Evolutionary conservation across 768 basidiomycete genomes (phyloP).

Genomic region (Tephrocybe sp.): DNA sequence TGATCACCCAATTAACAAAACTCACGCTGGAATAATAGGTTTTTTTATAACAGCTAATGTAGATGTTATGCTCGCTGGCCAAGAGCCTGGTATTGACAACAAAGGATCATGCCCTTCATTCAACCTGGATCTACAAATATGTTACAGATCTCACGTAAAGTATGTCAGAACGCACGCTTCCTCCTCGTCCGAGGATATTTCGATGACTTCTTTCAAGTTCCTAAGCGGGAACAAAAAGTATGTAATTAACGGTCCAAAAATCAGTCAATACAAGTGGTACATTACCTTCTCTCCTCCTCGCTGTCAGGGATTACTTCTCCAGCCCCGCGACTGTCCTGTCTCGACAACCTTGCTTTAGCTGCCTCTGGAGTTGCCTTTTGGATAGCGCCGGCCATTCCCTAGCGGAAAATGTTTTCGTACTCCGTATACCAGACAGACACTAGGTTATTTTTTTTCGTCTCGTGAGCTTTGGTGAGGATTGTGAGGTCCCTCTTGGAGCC

Average conservation of each 20-base stretch:
- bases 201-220: slow-evolving; percentile 39
- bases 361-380: neutral
- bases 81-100: slow-evolving; percentile 10
- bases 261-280: neutral
- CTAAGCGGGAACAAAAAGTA: no score
- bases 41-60: no score
- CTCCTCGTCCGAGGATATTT: slow-evolving; percentile 54
- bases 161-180: slow-evolving; percentile 28
- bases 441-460: no score
- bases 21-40: neutral
- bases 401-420: no score
- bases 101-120: slow-evolving; percentile 5
- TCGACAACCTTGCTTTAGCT: neutral
- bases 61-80: slow-evolving; percentile 3
- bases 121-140: neutral
- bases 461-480: no score
- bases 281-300: slow-evolving; percentile 42
- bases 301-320: slow-evolving; percentile 46
- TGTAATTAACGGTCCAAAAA: no score
- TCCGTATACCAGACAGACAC: no score
- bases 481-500: no score
- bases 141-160: neutral
- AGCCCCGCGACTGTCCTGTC: slow-evolving; percentile 1
- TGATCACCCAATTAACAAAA: no score
- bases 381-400: no score